Evolutionary conservation across 2,329 filamentous ascomycete species (phyloP), one percentile per base, ranked within the genome.

Genomic region (Chaetomiaceae sp.): DNA sequence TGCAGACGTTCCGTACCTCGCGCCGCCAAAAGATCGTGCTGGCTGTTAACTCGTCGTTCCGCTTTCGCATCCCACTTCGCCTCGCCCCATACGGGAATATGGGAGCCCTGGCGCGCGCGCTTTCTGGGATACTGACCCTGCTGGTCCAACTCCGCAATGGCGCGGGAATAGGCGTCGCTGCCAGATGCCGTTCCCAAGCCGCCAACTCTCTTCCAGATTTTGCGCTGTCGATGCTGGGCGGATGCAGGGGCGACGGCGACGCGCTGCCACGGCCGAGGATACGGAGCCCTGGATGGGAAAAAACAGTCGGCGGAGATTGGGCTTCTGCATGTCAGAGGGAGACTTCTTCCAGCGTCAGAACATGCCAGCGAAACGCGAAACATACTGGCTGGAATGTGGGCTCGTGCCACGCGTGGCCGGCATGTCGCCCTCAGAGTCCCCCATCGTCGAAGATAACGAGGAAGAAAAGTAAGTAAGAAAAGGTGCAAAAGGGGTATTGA

Each of bases 101-200:
- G 51, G 14, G 47, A 48, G 7, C 49, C 40, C 11, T 51, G 55
- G n/a, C 64, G 60, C 17, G 46, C 38, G 45, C 58, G 63, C 52
- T 72, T 72, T 26, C 68, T 60, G 18, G 60, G 33, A 0, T 60
- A 62, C 2, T 45, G 38, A 2, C 65, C 63, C 18, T 63, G 61
- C 19, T 54, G 59, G 14, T 62, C 57, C 5, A 71, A 56, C 49
- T 71, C 68, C 5, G 45, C 26, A 12, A 53, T 39, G 2, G 49
- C 56, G 27, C 47, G 36, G 3, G 37, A 18, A 40, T 63, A 60
- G 0, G 40, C 30, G 9, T 39, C 22, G 34, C 54, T 37, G 3
- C 37, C 38, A 2, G 18, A 15, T 10, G 40, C 40, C 3, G 30
- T 11, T 3, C 44, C 38, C 8, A 55, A 40, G 4, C 56, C 56